These are phyloP conservation scores for Neopestalotiopsis rosae DNA, from an alignment of 2,329 filamentous ascomycete genomes.

Conservation along the genomic window DNA sequence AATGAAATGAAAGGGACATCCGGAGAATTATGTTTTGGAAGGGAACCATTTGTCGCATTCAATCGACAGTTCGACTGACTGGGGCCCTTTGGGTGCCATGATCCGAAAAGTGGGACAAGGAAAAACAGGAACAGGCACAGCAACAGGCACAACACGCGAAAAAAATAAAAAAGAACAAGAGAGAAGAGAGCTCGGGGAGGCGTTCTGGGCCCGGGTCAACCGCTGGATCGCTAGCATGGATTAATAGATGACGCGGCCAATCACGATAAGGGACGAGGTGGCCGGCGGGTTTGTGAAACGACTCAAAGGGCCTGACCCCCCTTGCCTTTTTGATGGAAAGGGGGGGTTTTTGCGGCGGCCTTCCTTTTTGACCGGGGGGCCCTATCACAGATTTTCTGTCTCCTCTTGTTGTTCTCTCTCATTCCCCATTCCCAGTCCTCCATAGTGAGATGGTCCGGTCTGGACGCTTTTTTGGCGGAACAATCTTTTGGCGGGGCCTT, in stretches of 20 bases:
- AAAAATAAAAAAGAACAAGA: too few species aligned
- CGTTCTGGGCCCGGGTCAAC: conserved; percentile 12
- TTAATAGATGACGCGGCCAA: conserved; percentile 12
- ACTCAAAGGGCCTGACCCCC: not conserved
- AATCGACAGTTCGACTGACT: too few species aligned
- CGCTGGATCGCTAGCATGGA: conserved; percentile 12
- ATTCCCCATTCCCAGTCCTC: not conserved
- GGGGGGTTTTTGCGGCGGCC: not conserved
- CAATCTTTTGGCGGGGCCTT: not conserved
- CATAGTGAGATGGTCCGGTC: not conserved
- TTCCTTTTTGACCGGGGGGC: not conserved
- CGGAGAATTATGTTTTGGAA: conserved; percentile 11
- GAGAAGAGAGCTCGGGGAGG: too few species aligned
- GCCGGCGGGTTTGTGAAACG: conserved; percentile 15
- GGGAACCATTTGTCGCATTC: not conserved
- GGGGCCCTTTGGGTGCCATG: not conserved
- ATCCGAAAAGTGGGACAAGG: not conserved
- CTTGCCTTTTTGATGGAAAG: not conserved
- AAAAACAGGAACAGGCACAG: not conserved
- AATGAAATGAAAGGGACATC: not conserved
- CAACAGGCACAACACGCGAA: too few species aligned
- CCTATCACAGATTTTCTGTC: not conserved
- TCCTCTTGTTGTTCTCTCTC: not conserved
- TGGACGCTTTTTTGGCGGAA: not conserved
- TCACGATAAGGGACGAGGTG: not conserved